phyloP scores from a whole-genome alignment of 2,329 filamentous ascomycete genomes.

The Hypoxylon sp. region DNA sequence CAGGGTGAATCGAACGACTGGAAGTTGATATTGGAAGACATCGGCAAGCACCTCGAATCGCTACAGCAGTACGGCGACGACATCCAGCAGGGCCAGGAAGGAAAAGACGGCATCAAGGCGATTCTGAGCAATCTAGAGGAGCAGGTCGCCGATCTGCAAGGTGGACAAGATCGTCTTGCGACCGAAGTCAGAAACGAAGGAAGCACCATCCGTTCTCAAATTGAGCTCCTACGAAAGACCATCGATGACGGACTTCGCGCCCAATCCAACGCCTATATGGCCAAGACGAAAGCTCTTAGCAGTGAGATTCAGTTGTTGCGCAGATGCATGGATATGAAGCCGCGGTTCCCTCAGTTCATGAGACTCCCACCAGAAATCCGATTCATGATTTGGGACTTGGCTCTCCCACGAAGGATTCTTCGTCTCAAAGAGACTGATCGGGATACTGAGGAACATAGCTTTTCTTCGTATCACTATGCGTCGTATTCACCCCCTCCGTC shows the following conservation, averaged over 20 bases:
- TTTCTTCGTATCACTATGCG: neutral
- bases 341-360: slow-evolving; percentile 34
- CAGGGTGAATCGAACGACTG: slow-evolving; percentile 18
- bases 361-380: slow-evolving; percentile 41
- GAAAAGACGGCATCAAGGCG: neutral
- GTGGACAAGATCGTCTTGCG: neutral
- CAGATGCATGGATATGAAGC: neutral
- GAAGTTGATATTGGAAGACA: slow-evolving; percentile 19
- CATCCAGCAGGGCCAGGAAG: slow-evolving; percentile 8
- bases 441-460: neutral
- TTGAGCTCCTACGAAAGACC: neutral
- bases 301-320: slow-evolving; percentile 13
- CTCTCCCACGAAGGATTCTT: slow-evolving; percentile 16
- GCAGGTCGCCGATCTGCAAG: slow-evolving; percentile 6
- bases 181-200: neutral
- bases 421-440: neutral
- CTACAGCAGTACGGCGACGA: slow-evolving; percentile 4
- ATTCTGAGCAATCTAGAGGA: slow-evolving; percentile 10
- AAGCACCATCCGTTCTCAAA: neutral
- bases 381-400: slow-evolving; percentile 37
- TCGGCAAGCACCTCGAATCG: slow-evolving; percentile 7
- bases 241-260: slow-evolving; percentile 1
- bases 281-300: slow-evolving; percentile 1
- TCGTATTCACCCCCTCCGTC: slow-evolving; percentile 7
- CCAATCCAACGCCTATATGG: neutral